Base-by-base conservation (phyloP, 768 basidiomycete genomes). In the Boletus edulis region DNA sequence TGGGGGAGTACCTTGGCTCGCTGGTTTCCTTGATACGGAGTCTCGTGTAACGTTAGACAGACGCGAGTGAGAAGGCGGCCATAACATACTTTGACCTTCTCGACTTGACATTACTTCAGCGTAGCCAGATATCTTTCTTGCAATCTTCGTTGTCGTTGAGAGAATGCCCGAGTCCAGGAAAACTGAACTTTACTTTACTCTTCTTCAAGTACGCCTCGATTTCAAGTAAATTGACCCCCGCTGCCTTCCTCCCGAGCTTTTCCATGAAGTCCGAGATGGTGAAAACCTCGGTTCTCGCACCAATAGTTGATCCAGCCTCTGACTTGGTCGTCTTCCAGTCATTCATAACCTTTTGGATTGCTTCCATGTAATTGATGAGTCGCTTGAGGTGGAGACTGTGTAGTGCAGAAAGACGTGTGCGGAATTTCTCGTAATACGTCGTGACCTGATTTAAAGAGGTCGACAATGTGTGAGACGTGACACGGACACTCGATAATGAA, bases 91-190 rank as follows among this genome's bases (percentile, higher is more conserved):
- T 58, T 41, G 75, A 44, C 64, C 62, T 14, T 74, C 73, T 54
- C 77, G 77, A 58, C 77, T 76, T 11, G 76, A 77, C 45, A 78
- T 69, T 58, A 80, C 82, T 48, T 92, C 87, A 22, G 84, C 81
- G 68, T 95, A 97, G 1, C 91, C 83, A n/a, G 91, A 84, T 50
- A 94, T 90, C 69, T 94, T 89, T 61, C 85, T 77, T 8, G 87
- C 86, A 52, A 89, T 78, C 82, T 87, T 55, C 4, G 13, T 4
- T 8, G 20, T 27, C 35, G 12, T 53, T 51, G 6, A 60, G 46
- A 49, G 18, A 20, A 24, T 14, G 47, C 11, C 22, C 15, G n/a
- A 52, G 32, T 11, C 37, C 6, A 35, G 2, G 44, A 48, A 31
- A 14, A 18, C 14, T 41, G 22, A 7, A 18, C 88, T 77, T 92